phyloP scores from a whole-genome alignment of 257 asterid species.

The Oldenlandia corymbosa region DNA sequence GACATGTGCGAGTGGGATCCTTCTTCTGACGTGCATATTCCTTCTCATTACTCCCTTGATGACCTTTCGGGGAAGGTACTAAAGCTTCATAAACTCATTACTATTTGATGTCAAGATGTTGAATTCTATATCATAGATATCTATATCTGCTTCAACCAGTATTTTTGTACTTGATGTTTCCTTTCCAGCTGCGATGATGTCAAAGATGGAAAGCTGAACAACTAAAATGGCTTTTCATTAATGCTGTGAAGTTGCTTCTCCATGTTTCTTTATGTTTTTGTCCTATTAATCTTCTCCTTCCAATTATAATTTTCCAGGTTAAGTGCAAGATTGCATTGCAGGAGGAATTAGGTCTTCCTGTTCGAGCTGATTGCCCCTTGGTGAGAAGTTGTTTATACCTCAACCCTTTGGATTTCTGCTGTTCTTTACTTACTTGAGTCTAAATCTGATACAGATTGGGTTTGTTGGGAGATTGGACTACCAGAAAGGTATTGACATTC shows the following conservation, averaged over 20 bases:
- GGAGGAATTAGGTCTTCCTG: conserved; percentile 85
- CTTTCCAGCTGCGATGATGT: background rate
- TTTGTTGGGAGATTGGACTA: conserved; percentile 92
- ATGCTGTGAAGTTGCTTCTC: background rate
- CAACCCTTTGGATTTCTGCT: background rate
- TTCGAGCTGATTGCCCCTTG: conserved; percentile 77
- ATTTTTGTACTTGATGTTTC: background rate
- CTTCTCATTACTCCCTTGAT: conserved; percentile 52
- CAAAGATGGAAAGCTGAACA: background rate
- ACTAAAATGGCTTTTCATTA: background rate
- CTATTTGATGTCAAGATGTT: background rate
- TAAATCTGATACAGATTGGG: conserved; percentile 55
- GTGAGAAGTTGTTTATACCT: conserved; percentile 31
- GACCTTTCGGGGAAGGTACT: conserved; percentile 91
- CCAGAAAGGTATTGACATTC: conserved; percentile 94
- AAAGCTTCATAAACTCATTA: conserved; percentile 13
- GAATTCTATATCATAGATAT: background rate
- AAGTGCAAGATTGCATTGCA: conserved; percentile 79
- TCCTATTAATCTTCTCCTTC: background rate
- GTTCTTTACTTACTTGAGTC: conserved; percentile 17
- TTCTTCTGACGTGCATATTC: conserved; percentile 54
- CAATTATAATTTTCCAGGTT: conserved; percentile 30
- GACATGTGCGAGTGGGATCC: conserved; percentile 86
- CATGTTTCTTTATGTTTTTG: background rate
- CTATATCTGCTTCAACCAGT: conserved; percentile 1